Conservation (phyloP, 768 basidiomycete genomes). For the Lactifluus hygrophoroides region DNA sequence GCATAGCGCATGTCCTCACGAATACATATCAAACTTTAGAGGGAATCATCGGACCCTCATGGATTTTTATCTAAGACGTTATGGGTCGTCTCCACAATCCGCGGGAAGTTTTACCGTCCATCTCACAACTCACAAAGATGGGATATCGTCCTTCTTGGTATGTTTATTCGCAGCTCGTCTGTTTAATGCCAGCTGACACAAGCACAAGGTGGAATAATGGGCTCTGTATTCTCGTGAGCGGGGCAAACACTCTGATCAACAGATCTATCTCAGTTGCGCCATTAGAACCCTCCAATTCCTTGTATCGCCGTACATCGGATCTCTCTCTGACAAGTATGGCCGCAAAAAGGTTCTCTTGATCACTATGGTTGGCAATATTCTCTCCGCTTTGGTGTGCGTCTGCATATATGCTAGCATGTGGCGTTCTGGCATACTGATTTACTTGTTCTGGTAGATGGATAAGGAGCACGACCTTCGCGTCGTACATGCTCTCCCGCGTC, state of each 20-base stretch:
- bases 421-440: conserved; percentile 2
- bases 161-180: conserved; percentile 15
- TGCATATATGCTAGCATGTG: neutral
- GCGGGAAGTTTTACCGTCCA: conserved; percentile 56
- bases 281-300: conserved; percentile 73
- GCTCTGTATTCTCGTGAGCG: conserved; percentile 84
- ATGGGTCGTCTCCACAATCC: conserved; percentile 51
- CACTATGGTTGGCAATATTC: conserved; percentile 89
- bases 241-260: neutral
- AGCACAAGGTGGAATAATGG: conserved; percentile 74
- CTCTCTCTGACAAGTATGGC: conserved; percentile 84
- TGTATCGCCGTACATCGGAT: conserved; percentile 73
- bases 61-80: conserved; percentile 72
- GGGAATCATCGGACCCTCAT: conserved; percentile 60
- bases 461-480: conserved; percentile 81
- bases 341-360: conserved; percentile 73
- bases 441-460: conserved; percentile 57
- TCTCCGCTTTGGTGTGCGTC: conserved; percentile 77
- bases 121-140: conserved; percentile 63
- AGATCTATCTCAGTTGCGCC: neutral
- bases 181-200: neutral
- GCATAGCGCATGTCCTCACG: neutral
- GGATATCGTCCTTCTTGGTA: conserved; percentile 92
- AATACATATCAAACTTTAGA: conserved; percentile 30
- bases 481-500: conserved; percentile 82